Conservation (phyloP, 2,329 filamentous ascomycete species). For the Colletotrichum tabaci region DNA sequence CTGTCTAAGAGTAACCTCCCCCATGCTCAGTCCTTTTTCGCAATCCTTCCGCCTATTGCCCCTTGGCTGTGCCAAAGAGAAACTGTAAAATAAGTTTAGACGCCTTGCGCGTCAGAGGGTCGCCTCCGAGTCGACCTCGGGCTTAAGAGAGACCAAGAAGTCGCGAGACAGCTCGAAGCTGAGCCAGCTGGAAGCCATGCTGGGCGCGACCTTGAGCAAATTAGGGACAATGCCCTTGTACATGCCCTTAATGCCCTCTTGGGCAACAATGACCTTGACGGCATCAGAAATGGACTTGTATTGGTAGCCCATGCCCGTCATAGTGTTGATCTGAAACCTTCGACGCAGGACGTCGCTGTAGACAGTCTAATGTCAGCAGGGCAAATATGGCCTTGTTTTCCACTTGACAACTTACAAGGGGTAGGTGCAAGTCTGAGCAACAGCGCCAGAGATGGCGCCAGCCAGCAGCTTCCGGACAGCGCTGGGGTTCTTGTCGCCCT, state of each 20-base stretch:
- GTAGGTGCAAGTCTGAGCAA: slow-evolving; percentile 98
- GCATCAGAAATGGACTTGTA: slow-evolving; percentile 92
- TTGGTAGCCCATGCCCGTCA: slow-evolving; percentile 97
- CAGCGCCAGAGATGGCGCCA: slow-evolving; percentile 93
- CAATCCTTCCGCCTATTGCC: neutral
- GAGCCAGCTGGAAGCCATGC: slow-evolving; percentile 98
- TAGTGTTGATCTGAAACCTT: slow-evolving; percentile 98
- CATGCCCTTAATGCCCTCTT: slow-evolving; percentile 87
- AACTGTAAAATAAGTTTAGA: neutral
- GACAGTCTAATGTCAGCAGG: slow-evolving; percentile 44
- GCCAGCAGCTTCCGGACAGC: slow-evolving; percentile 87
- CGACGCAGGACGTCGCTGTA: slow-evolving; percentile 89
- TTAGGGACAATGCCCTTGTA: slow-evolving; percentile 99
- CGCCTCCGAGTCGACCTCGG: slow-evolving; percentile 53
- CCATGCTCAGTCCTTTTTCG: slow-evolving; percentile 14
- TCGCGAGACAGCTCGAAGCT: slow-evolving; percentile 96
- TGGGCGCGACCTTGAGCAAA: slow-evolving; percentile 95
- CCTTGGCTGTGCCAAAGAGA: neutral
- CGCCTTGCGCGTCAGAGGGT: slow-evolving; percentile 26
- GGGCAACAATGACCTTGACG: slow-evolving; percentile 81
- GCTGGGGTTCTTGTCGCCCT: slow-evolving; percentile 87
- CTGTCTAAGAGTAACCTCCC: slow-evolving; percentile 29
- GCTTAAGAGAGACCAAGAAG: slow-evolving; percentile 78
- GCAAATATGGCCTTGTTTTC: slow-evolving; percentile 24
- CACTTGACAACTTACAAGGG: slow-evolving; percentile 81